phyloP scores from a whole-genome alignment of 1,284 basidiomycete species.

The Earliella scabrosa region DNA sequence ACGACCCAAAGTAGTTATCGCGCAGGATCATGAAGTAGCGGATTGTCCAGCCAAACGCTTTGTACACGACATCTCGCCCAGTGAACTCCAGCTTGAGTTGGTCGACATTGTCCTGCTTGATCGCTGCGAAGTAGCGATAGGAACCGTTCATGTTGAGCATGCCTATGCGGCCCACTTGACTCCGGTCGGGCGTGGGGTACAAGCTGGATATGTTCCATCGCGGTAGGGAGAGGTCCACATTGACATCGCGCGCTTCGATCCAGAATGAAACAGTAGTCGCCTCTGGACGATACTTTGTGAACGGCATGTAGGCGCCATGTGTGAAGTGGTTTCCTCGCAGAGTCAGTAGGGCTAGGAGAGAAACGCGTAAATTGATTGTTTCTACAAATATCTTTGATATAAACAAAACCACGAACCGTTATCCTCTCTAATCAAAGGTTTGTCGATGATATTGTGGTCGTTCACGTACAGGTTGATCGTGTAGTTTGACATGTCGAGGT shows the following conservation, averaged over 20 bases:
- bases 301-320: slow-evolving; percentile 61
- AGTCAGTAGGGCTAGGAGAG: slow-evolving; percentile 81
- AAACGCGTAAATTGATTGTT: too few relatives aligned
- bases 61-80: slow-evolving; percentile 65
- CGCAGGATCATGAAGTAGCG: slow-evolving; percentile 86
- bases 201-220: slow-evolving; percentile 87
- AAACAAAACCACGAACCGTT: slow-evolving; percentile 66
- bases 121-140: slow-evolving; percentile 75
- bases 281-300: slow-evolving; percentile 75
- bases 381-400: too few relatives aligned
- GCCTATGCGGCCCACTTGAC: slow-evolving; percentile 63
- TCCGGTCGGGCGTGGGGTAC: slow-evolving; percentile 62
- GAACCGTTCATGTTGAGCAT: slow-evolving; percentile 66
- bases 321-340: slow-evolving; percentile 63
- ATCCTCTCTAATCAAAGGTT: slow-evolving; percentile 75
- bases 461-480: slow-evolving; percentile 86
- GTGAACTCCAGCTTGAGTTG: slow-evolving; percentile 72
- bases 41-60: slow-evolving; percentile 84
- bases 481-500: slow-evolving; percentile 76
- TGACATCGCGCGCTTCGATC: slow-evolving; percentile 63
- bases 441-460: slow-evolving; percentile 95
- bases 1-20: slow-evolving; percentile 92
- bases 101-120: slow-evolving; percentile 75
- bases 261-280: slow-evolving; percentile 70
- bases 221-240: slow-evolving; percentile 71